Base-by-base conservation (phyloP, 1,139 yeast genomes). In the Hansenula lynferdii region DNA sequence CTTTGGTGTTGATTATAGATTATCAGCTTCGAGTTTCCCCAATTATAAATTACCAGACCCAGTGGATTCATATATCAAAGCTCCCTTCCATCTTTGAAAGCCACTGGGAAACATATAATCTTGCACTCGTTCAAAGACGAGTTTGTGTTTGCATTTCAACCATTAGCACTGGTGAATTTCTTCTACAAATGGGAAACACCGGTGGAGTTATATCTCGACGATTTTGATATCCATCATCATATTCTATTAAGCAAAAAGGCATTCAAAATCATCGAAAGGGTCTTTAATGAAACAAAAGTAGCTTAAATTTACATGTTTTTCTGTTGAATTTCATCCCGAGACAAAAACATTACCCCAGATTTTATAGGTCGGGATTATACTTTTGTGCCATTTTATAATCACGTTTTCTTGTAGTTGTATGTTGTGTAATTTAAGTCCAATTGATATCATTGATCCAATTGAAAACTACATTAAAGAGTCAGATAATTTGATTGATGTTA, bases 1-100 rank as follows among this genome's bases (percentile, higher is more conserved):
- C 11, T 31, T 31, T 23, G 23, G 34, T 12, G 22, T 82, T 8
- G 81, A 81, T 51, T 84, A 84, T 54, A 62, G 87, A n/a, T 59
- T 84, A 10, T 71, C 84, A 0, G 85, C 85, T 0, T 68, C 65
- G 12, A 18, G 14, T 28, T 28, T 28, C n/a, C 9, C 11, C 10
- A 22, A 14, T 9, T 18, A 17, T 28, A 22, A 17, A 3, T 17
- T 28, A 17, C 21, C 21, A 12, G 30, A 28, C 18, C 30, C 30
- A 28, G 18, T 28, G 3, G 30, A 28, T 28, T 85, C 85, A 0
- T 68, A 65, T 28, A 61, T 70, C n/a, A 57, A 59, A 38, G 85
- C 80, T 50, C 90, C 92, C 0, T 49, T 45, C 1, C 87, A 81
- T 55, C 43, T 79, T 11, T 20, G 16, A 27, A 37, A 8, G 37